Conservation (phyloP, 2,329 filamentous ascomycete species). For the Botrytis galanthina region DNA sequence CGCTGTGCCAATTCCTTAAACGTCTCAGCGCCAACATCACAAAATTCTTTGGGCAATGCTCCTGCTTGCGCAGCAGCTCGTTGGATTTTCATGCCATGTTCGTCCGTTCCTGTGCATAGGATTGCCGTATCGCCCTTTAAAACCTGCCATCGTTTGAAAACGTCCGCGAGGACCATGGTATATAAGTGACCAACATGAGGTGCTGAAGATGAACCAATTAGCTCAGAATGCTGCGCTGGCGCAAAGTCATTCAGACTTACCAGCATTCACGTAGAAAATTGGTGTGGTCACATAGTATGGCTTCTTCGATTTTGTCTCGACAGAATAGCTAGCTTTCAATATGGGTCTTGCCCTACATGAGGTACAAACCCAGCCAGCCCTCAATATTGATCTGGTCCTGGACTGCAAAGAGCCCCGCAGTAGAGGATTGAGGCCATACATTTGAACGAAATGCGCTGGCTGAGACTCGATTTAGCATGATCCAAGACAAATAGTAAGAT, state of each 20-base stretch:
- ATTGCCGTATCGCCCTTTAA: constrained; percentile 70
- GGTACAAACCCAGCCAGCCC: constrained; percentile 30
- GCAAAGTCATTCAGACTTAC: constrained; percentile 45
- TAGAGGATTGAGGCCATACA: constrained; percentile 24
- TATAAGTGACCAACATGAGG: constrained; percentile 96
- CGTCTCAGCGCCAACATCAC: constrained; percentile 76
- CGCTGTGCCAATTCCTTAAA: constrained; percentile 73
- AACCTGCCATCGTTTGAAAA: constrained; percentile 86
- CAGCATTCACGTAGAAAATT: constrained; percentile 98
- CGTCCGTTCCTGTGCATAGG: constrained; percentile 89
- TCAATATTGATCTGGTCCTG: constrained; percentile 18
- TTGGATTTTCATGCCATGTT: constrained; percentile 97
- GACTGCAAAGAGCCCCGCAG: constrained; percentile 26
- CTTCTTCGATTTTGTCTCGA: constrained; percentile 51
- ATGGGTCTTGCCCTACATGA: constrained; percentile 26
- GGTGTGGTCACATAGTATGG: constrained; percentile 95
- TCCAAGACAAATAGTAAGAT: not conserved
- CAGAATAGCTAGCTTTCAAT: constrained; percentile 25
- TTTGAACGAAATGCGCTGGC: constrained; percentile 3
- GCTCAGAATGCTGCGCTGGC: constrained; percentile 22
- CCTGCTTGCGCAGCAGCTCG: constrained; percentile 72
- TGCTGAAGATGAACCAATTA: constrained; percentile 48
- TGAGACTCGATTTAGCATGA: not conserved
- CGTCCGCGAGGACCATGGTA: constrained; percentile 85
- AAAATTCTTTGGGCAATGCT: constrained; percentile 77